Base-by-base conservation (phyloP, 768 basidiomycete species). In the Psilocybe subaeruginosa region DNA sequence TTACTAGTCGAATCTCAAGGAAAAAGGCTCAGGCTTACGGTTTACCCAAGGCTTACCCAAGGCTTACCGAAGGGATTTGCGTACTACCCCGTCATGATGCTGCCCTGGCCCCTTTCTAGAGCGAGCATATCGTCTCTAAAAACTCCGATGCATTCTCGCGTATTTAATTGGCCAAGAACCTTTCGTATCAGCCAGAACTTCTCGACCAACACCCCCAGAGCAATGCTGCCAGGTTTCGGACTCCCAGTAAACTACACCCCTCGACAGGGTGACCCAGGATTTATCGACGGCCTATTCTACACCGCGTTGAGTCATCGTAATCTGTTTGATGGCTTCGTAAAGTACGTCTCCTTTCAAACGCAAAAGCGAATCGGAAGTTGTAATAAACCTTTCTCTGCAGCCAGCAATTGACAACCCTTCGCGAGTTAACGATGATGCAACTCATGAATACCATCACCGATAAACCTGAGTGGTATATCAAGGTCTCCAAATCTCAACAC, bases 391-490 rank as follows among this genome's bases (percentile, higher is more conserved):
- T n/a, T 8, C 33, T 43, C 11, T 35, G 27, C 45, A 70, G 72
- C 12, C 56, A 70, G 27, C 47, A 56, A 9, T 43, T 70, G 35
- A 68, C 61, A 3, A 73, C 73, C 1, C 56, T 74, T 6, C 73
- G 75, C 9, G 76, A 77, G 54, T 64, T 75, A 7, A 65, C 67
- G 2, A 77, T 77, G 77, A 50, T 76, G n/a, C 69, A 68, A 11
- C 67, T 77, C 41, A 77, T 78, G 74, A 76, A 78, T 61, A 58
- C 48, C 23, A 54, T 74, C 14, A 76, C 76, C 0, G 75, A 78
- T 47, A 76, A 78, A 61, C 54, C 64, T 0, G 68, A 72, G 5
- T 77, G 76, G 77, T 51, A 73, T 41, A 58, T 54, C 35, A 76
- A 78, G 64, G 77, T 72, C 6, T 7, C 14, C 5, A 16, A 35